Evolutionary conservation across 1,284 basidiomycete genomes (phyloP), one percentile per base, ranked within the genome.

Genomic region (Limonomyces culmigenus): DNA sequence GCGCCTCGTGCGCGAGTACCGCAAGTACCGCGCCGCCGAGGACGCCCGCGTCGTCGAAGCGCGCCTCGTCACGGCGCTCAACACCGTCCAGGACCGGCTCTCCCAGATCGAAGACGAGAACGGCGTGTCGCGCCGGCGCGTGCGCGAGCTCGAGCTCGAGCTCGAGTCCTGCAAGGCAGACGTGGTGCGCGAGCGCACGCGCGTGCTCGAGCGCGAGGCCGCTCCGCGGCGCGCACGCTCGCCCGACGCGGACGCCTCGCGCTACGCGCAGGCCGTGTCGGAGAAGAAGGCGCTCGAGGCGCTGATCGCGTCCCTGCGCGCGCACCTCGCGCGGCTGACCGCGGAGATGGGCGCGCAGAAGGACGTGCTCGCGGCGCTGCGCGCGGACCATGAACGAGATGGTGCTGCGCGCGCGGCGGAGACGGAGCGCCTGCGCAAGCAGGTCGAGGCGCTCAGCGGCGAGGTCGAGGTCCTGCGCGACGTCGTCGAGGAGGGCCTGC

Each of bases 271-370:
- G 44, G 78, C 70, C 4, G 74, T 87, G 0, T 74, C 80, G 42
- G 84, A 87, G 50, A 88, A 88, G 55, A 83, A 83, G 62, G 80
- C 78, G 5, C 59, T 91, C 3, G 86, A 91, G 52, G 68, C 75
- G 1, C 59, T 89, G 8, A 76, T 89, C 35, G 52, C 60, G 2
- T 75, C 73, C 0, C 65, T 91, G 2, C 74, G 78, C 3, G 54
- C 65, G 1, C 81, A 89, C 44, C 63, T 91, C 17, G 61, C 76
- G 1, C 72, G 81, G 3, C 66, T 91, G 11, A 86, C 83, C 0
- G 55, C 67, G 2, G 84, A 89, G 45, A 62, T 91, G 4, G 71
- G 80, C 2, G 67, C 73, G 19, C 79, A 87, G 43, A 75, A 78
- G 37, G 60, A 58, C 33, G 63, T 73, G 20, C 68, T 73, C 27